Conservation (phyloP, 345 rosid species). For the Kandelia obovata region DNA sequence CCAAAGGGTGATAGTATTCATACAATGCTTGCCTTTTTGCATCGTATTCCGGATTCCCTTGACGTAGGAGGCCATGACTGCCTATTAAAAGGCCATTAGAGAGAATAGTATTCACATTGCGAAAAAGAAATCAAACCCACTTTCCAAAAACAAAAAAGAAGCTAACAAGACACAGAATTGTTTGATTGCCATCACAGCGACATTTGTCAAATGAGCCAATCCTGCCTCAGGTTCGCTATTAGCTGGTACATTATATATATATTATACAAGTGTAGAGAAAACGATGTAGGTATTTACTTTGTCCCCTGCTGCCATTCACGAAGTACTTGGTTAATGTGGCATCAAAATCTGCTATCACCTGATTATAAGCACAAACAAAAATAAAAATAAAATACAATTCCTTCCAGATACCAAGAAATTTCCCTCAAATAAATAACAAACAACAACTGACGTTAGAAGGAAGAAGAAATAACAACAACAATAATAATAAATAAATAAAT, state of each 20-base stretch:
- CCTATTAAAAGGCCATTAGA: slow-evolving; percentile 34
- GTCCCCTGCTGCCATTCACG: slow-evolving; percentile 63
- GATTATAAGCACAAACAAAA: slow-evolving; percentile 5
- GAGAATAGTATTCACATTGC: background rate
- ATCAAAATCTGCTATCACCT: slow-evolving; percentile 86
- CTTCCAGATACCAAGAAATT: background rate
- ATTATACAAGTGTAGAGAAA: background rate
- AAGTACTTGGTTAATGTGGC: slow-evolving; percentile 64
- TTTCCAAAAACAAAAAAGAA: background rate
- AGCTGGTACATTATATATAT: background rate
- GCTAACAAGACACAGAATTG: background rate
- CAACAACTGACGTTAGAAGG: background rate
- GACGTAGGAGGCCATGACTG: slow-evolving; percentile 82
- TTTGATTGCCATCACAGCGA: no score
- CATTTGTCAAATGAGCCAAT: no score
- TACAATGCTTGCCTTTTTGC: slow-evolving; percentile 66
- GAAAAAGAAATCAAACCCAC: background rate
- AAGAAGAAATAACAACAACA: background rate
- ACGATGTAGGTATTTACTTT: slow-evolving; percentile 39
- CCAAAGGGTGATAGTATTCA: slow-evolving; percentile 74
- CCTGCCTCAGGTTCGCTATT: no score
- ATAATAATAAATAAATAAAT: background rate
- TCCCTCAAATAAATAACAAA: background rate
- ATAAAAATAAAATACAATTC: no score
- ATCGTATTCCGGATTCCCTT: slow-evolving; percentile 65